Conservation (phyloP, 345 rosid species). For the Brassica juncea region DNA sequence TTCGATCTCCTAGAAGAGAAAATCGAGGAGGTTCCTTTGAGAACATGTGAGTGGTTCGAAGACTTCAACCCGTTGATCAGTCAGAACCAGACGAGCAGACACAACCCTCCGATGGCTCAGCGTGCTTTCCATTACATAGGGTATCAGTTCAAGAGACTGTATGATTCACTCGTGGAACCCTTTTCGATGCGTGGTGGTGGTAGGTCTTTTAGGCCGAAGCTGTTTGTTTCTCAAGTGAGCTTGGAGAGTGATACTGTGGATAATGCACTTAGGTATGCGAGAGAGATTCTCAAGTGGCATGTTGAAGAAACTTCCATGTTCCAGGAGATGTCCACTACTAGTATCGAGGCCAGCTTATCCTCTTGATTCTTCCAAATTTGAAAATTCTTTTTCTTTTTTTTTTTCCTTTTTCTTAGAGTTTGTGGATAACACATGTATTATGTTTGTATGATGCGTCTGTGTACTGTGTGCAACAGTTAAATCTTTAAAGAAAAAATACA, state of each 20-base stretch:
- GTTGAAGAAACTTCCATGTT: slow-evolving; percentile 41
- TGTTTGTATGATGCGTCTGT: slow-evolving; percentile 4
- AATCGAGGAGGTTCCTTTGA: slow-evolving; percentile 58
- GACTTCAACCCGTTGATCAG: slow-evolving; percentile 70
- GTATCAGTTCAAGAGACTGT: slow-evolving; percentile 68
- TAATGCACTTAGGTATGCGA: slow-evolving; percentile 58
- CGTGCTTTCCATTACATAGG: slow-evolving; percentile 73
- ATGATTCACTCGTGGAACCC: slow-evolving; percentile 47
- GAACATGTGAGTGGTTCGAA: slow-evolving; percentile 75
- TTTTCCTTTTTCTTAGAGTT: neutral
- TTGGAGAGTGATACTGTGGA: slow-evolving; percentile 65
- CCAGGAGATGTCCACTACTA: slow-evolving; percentile 48
- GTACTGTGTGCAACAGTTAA: neutral
- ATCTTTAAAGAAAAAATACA: neutral
- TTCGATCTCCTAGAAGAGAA: slow-evolving; percentile 78
- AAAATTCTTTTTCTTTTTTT: neutral
- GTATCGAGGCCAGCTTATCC: slow-evolving; percentile 58
- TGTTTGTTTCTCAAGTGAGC: slow-evolving; percentile 58
- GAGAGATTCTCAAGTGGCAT: slow-evolving; percentile 65
- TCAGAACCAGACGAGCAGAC: slow-evolving; percentile 39
- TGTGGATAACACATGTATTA: neutral
- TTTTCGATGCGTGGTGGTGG: slow-evolving; percentile 1
- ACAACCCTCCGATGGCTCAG: slow-evolving; percentile 55
- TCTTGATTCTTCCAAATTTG: slow-evolving; percentile 34
- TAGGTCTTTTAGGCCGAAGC: slow-evolving; percentile 44